Conservation (phyloP, 192 early-diverging fungal genomes). For the Allomyces arbusculus region DNA sequence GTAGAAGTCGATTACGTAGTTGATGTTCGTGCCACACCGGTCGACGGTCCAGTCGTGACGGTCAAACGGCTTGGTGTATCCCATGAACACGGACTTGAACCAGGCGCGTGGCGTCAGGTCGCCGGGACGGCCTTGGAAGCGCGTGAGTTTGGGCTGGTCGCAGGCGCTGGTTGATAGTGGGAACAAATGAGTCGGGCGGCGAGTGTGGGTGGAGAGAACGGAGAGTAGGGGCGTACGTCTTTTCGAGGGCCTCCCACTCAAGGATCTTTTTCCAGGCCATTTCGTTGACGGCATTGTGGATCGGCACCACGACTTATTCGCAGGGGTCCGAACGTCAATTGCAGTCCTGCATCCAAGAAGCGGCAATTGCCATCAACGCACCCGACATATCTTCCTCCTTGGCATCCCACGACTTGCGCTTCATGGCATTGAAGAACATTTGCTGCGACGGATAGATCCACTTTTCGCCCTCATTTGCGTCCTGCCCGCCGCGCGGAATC, state of each 20-base stretch:
- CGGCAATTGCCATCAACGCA: not conserved
- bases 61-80: conserved; percentile 72
- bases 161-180: too few relatives aligned
- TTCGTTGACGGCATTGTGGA: conserved; percentile 90
- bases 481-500: conserved; percentile 46
- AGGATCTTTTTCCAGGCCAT: conserved; percentile 69
- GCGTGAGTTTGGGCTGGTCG: conserved; percentile 31
- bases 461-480: conserved; percentile 22
- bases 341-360: too few relatives aligned
- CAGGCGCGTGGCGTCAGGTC: conserved; percentile 54
- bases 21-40: conserved; percentile 65
- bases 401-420: conserved; percentile 72
- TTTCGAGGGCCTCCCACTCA: conserved; percentile 44
- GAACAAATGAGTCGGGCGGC: too few relatives aligned
- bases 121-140: conserved; percentile 51
- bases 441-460: conserved; percentile 90
- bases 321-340: too few relatives aligned
- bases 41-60: conserved; percentile 93
- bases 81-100: conserved; percentile 32
- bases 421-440: conserved; percentile 93
- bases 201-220: too few relatives aligned
- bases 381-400: conserved; percentile 51
- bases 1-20: conserved; percentile 98
- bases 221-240: conserved; percentile 13
- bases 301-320: conserved; percentile 54